Evolutionary conservation across 2,329 filamentous ascomycete genomes (phyloP).

Genomic region (Emericellopsis cladophorae): DNA sequence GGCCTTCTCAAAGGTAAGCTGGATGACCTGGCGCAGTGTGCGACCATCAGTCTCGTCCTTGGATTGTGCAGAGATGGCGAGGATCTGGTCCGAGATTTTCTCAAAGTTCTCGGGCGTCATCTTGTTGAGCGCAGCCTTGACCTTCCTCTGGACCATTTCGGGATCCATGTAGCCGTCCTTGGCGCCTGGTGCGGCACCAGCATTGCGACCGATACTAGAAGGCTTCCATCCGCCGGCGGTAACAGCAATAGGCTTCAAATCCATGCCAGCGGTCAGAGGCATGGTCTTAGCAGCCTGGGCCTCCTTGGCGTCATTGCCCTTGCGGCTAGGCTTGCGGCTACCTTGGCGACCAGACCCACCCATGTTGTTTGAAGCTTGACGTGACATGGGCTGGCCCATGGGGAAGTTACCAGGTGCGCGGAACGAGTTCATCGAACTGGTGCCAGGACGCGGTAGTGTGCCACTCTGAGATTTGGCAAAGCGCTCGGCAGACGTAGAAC

Average conservation of each 20-base stretch:
- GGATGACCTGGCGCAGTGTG: slow-evolving; percentile 92
- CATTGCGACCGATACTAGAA: slow-evolving; percentile 45
- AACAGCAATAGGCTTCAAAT: slow-evolving; percentile 66
- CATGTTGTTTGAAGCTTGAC: slow-evolving; percentile 48
- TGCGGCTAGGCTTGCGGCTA: slow-evolving; percentile 47
- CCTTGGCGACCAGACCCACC: slow-evolving; percentile 58
- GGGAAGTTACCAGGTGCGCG: slow-evolving; percentile 47
- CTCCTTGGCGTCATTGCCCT: slow-evolving; percentile 45
- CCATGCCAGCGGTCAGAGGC: slow-evolving; percentile 76
- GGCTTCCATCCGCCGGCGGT: slow-evolving; percentile 85
- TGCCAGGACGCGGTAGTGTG: slow-evolving; percentile 29
- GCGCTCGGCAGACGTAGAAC: slow-evolving; percentile 66
- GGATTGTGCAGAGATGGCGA: slow-evolving; percentile 84
- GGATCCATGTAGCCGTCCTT: slow-evolving; percentile 58
- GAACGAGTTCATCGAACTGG: slow-evolving; percentile 27
- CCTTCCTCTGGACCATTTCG: slow-evolving; percentile 93
- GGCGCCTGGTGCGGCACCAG: slow-evolving; percentile 20
- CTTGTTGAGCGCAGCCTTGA: slow-evolving; percentile 97
- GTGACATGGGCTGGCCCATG: slow-evolving; percentile 47
- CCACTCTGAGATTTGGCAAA: slow-evolving; percentile 52
- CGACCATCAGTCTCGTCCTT: slow-evolving; percentile 92
- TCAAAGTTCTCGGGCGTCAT: slow-evolving; percentile 99
- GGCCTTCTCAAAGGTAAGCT: slow-evolving; percentile 97
- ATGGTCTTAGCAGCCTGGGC: slow-evolving; percentile 70
- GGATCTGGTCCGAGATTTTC: slow-evolving; percentile 84